Evolutionary conservation across 257 asterid species (phyloP).

Genomic region (Gentiana dahurica): DNA sequence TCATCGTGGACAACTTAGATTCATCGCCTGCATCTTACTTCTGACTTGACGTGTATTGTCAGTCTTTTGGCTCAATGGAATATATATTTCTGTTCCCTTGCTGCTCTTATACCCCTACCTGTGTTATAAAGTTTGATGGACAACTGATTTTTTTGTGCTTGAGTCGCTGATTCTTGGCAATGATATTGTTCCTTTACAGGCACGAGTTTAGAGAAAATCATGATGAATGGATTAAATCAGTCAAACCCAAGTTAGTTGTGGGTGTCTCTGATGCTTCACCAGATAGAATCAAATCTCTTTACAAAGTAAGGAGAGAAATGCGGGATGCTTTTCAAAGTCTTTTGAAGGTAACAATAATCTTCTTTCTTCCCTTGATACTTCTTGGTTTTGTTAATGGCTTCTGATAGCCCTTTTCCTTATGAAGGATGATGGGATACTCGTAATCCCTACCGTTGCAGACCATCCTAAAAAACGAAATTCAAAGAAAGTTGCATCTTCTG

Average conservation of each 20-base stretch:
- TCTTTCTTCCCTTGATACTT: not conserved
- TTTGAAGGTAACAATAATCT: constrained; percentile 47
- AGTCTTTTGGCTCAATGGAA: too few relatives aligned
- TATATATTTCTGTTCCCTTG: too few relatives aligned
- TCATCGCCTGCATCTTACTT: not conserved
- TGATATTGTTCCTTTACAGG: constrained; percentile 30
- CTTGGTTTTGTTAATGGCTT: constrained; percentile 5
- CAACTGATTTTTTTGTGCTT: too few relatives aligned
- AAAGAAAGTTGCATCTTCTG: constrained; percentile 33
- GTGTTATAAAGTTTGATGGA: too few relatives aligned
- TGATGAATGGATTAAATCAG: constrained; percentile 76
- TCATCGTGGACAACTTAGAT: not conserved
- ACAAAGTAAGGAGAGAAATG: constrained; percentile 76
- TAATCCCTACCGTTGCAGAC: constrained; percentile 75
- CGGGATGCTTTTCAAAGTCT: constrained; percentile 60
- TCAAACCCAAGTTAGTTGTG: constrained; percentile 61
- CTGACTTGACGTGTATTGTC: not conserved
- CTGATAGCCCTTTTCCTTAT: constrained; percentile 6
- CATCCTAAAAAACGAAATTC: constrained; percentile 53
- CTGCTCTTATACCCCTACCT: too few relatives aligned
- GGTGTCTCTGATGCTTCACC: constrained; percentile 44
- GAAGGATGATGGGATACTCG: constrained; percentile 69
- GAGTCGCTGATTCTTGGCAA: too few relatives aligned
- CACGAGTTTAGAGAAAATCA: constrained; percentile 79
- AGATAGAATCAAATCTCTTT: constrained; percentile 60